Percentiles rank a stretch among this genome's conserved stretches.
Evolutionary conservation across 768 basidiomycete genomes (phyloP).

Genomic region (Xerocomellus amylosporus): DNA sequence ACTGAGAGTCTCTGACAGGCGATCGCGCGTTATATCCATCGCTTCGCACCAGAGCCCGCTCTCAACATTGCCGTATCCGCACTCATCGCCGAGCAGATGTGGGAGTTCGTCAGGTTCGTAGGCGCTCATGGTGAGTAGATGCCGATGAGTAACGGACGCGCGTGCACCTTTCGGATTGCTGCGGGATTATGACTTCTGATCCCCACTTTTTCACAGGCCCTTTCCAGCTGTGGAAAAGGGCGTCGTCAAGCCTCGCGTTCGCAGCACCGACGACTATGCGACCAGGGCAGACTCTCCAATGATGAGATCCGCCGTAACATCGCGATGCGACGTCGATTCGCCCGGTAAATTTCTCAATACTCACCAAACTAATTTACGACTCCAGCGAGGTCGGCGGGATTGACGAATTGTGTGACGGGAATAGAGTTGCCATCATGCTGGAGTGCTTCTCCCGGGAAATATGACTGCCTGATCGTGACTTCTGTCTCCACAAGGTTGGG

Average conservation of each 20-base stretch:
- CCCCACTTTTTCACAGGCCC: slow-evolving; percentile 12
- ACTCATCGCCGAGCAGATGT: slow-evolving; percentile 30
- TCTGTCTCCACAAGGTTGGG: neutral
- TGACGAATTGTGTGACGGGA: too few relatives aligned
- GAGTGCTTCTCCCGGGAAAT: neutral
- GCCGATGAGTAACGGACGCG: neutral
- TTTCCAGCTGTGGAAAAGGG: slow-evolving; percentile 30
- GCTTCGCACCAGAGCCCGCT: slow-evolving; percentile 27
- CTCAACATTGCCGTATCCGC: slow-evolving; percentile 20
- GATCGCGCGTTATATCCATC: slow-evolving; percentile 31
- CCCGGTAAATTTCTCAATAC: slow-evolving; percentile 16
- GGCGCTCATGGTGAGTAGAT: slow-evolving; percentile 22
- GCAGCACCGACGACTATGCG: slow-evolving; percentile 27
- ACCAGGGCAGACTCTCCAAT: slow-evolving; percentile 21
- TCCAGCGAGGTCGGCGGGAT: too few relatives aligned
- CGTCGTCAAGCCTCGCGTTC: slow-evolving; percentile 33
- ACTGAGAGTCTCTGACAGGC: slow-evolving; percentile 30
- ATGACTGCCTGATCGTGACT: neutral
- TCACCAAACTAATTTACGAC: too few relatives aligned
- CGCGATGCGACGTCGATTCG: slow-evolving; percentile 14
- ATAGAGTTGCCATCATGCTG: too few relatives aligned
- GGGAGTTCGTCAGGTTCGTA: slow-evolving; percentile 32
- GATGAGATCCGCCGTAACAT: slow-evolving; percentile 21
- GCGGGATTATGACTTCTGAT: neutral
- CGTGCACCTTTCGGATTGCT: neutral